phyloP scores from a whole-genome alignment of 1,284 basidiomycete species.

The Rhodotorula sp. region DNA sequence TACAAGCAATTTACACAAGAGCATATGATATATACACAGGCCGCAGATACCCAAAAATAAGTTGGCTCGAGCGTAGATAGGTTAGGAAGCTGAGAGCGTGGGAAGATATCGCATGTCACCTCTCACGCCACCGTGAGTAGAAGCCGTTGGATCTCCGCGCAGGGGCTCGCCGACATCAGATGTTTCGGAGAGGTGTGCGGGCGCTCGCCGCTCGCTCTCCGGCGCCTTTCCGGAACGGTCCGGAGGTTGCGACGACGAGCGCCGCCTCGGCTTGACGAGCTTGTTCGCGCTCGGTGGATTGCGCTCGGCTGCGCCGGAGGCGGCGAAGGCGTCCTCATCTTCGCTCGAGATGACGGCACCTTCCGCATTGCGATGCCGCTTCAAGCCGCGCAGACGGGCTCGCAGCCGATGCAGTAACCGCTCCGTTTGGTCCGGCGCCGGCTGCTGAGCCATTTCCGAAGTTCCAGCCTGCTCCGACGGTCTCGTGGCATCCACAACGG shows the following conservation, averaged over 20 bases:
- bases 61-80: no score
- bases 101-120: background rate
- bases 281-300: background rate
- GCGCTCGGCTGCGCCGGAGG: background rate
- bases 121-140: background rate
- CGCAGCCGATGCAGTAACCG: constrained; percentile 7
- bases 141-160: no score
- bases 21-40: background rate
- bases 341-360: background rate
- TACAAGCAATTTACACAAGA: background rate
- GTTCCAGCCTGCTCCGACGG: background rate
- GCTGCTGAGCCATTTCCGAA: background rate
- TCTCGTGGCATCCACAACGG: background rate
- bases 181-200: no score
- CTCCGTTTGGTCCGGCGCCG: constrained; percentile 3
- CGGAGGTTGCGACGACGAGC: no score
- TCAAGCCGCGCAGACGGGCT: constrained; percentile 20
- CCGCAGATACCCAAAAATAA: no score
- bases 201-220: no score
- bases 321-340: no score
- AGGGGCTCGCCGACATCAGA: no score
- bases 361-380: background rate
- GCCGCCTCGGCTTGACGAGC: constrained; percentile 21
- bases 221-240: no score
- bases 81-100: background rate